A percentile compares a stretch with the other conserved stretches of the same genome.
Conservation (phyloP, 2,329 filamentous ascomycete species). For the Neophaeococcomyces mojaviensis region DNA sequence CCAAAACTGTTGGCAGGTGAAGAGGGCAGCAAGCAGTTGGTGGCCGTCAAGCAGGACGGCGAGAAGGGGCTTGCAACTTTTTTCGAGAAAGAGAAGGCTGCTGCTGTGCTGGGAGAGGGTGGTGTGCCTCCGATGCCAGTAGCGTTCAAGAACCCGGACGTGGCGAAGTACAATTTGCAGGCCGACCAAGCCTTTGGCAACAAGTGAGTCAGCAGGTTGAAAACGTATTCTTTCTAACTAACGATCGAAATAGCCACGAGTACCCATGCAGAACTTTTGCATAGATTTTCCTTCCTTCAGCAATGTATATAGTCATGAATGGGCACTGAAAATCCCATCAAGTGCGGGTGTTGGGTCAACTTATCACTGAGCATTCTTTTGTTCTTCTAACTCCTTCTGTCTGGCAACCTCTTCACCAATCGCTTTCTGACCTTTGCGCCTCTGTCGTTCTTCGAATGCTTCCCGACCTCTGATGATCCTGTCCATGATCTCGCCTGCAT, state of each 20-base stretch:
- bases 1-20: conserved; percentile 67
- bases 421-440: conserved; percentile 81
- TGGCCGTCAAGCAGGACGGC: conserved; percentile 67
- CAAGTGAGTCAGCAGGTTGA: conserved; percentile 46
- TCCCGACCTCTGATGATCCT: conserved; percentile 80
- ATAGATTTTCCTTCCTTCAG: conserved; percentile 17
- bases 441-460: conserved; percentile 85
- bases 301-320: conserved; percentile 1
- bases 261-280: conserved; percentile 42
- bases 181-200: conserved; percentile 63
- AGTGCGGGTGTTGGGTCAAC: not conserved
- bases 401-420: conserved; percentile 58
- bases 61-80: conserved; percentile 65
- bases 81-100: conserved; percentile 52
- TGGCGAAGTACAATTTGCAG: conserved; percentile 63
- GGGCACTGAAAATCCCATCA: conserved; percentile 9
- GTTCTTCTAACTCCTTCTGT: conserved; percentile 54
- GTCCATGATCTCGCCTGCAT: conserved; percentile 84
- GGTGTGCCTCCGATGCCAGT: conserved; percentile 83
- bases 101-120: conserved; percentile 60
- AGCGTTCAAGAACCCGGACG: conserved; percentile 51
- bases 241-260: conserved; percentile 33
- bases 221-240: conserved; percentile 42
- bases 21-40: conserved; percentile 64
- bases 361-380: conserved; percentile 28